These are phyloP conservation scores for Drechslerella coelobrocha DNA, from an alignment of 2,329 filamentous ascomycete genomes.

Conservation along the genomic window DNA sequence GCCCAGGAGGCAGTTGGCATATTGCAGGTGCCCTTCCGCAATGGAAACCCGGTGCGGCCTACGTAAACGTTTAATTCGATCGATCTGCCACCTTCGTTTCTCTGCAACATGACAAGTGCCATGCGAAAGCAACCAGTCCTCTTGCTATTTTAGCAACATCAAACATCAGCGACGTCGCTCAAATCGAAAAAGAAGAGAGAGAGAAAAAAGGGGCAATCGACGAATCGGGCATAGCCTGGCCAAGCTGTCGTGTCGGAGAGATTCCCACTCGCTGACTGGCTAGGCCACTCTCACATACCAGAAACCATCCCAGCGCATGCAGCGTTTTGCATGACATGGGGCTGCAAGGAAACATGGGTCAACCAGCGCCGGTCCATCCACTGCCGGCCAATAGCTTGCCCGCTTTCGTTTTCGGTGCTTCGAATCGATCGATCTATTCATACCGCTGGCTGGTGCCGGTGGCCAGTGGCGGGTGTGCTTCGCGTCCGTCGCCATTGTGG, in stretches of 20 bases:
- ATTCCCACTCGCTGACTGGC: conserved; percentile 4
- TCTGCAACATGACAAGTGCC: conserved; percentile 1
- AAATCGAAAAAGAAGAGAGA: not conserved
- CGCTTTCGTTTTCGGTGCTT: no score
- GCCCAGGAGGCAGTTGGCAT: no score
- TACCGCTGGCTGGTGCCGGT: no score
- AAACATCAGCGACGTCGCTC: not conserved
- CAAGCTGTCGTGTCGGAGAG: conserved; percentile 10
- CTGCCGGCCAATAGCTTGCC: not conserved
- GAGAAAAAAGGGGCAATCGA: no score
- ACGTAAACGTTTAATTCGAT: no score
- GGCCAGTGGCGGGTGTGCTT: no score
- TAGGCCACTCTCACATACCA: not conserved
- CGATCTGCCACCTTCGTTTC: conserved; percentile 1
- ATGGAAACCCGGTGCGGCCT: no score
- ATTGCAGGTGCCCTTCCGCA: no score
- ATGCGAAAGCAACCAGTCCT: not conserved
- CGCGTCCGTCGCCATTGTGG: no score
- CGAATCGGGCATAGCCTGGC: not conserved
- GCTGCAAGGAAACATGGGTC: not conserved
- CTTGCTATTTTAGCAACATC: not conserved
- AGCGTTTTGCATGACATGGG: not conserved
- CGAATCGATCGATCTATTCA: no score
- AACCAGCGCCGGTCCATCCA: not conserved
- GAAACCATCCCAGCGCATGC: not conserved